Evolutionary conservation across 108 stramenopile species (phyloP), one percentile per base, ranked within the genome.

Genomic region (Conticribra guillardii): DNA sequence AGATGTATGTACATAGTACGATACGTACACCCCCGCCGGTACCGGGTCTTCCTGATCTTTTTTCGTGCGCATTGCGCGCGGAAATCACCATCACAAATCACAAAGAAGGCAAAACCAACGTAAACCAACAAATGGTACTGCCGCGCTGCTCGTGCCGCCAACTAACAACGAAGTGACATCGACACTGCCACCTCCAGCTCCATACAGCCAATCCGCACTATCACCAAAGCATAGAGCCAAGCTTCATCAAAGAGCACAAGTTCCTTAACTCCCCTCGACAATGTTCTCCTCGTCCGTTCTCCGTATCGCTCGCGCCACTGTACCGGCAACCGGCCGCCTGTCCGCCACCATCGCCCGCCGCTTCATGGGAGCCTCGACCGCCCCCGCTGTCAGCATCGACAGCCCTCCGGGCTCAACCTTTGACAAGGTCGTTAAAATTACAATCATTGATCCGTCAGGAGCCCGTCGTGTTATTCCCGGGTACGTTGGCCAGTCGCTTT

Each of bases 391-490:
- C 68, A 59, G 69, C 71, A 17, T 44, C 41, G 14, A 47, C 74
- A 14, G 49, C 57, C 65, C 78, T 44, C 69, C 71, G 19, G 87
- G 91, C 16, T 88, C 90, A 22, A 89, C 90, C 31, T 85, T 80
- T 56, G 91, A 92, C 69, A 82, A 82, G 26, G 77, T 90, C 22
- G 83, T 96, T 8, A 76, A 75, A 60, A 48, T 96, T 65, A 96
- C 90, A 26, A 81, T 96, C 65, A 88, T 93, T 27, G 95, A 96
- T 69, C 90, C 89, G 9, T 83, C 82, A 60, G 95, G 95, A 29
- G 89, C 90, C 16, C 78, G 95, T 71, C 64, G 89, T 41, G 82
- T 85, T 47, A 87, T 96, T 49, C 87, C 89, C 48, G 92, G 81
- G 19, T 51, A 84, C 23, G 76, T 89, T 62, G 95, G 92, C 81